phyloP scores from a whole-genome alignment of 441 rosid species.

The Euphorbia celastroides region DNA sequence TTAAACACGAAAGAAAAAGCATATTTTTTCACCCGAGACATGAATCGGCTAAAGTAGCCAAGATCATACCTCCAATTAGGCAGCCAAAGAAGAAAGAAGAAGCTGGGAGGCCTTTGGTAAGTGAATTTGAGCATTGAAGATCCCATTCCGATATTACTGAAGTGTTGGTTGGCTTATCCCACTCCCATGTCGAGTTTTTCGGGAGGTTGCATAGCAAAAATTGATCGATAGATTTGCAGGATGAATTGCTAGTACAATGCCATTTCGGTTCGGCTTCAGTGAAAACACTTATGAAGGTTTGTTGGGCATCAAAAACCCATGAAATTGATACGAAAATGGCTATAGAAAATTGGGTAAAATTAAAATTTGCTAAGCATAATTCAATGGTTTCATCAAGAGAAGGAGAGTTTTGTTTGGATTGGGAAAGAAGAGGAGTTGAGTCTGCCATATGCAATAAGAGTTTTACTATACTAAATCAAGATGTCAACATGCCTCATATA shows the following conservation, averaged over 20 bases:
- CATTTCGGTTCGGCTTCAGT: slow-evolving; percentile 57
- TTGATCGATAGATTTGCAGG: slow-evolving; percentile 19
- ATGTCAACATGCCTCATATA: neutral
- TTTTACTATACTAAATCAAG: neutral
- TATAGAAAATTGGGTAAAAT: slow-evolving; percentile 49
- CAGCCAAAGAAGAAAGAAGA: slow-evolving; percentile 74
- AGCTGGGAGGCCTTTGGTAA: slow-evolving; percentile 58
- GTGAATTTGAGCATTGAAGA: slow-evolving; percentile 43
- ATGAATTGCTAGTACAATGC: slow-evolving; percentile 38
- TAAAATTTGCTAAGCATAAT: slow-evolving; percentile 34
- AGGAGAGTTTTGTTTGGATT: slow-evolving; percentile 14
- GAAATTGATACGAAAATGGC: slow-evolving; percentile 50
- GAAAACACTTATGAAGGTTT: slow-evolving; percentile 60
- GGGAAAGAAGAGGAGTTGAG: slow-evolving; percentile 29
- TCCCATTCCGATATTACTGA: slow-evolving; percentile 57
- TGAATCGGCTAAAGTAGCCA: slow-evolving; percentile 65
- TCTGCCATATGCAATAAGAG: slow-evolving; percentile 22
- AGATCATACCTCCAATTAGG: slow-evolving; percentile 47
- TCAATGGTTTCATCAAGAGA: slow-evolving; percentile 53
- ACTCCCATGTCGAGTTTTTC: slow-evolving; percentile 34
- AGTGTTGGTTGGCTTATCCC: slow-evolving; percentile 35
- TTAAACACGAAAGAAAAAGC: slow-evolving; percentile 45
- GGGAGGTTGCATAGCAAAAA: slow-evolving; percentile 37
- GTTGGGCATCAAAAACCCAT: slow-evolving; percentile 67
- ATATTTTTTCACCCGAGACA: slow-evolving; percentile 64